A percentile compares a stretch with the other conserved stretches of the same genome.
Conservation (phyloP, 139 green algal species). For the Closterium sp. region DNA sequence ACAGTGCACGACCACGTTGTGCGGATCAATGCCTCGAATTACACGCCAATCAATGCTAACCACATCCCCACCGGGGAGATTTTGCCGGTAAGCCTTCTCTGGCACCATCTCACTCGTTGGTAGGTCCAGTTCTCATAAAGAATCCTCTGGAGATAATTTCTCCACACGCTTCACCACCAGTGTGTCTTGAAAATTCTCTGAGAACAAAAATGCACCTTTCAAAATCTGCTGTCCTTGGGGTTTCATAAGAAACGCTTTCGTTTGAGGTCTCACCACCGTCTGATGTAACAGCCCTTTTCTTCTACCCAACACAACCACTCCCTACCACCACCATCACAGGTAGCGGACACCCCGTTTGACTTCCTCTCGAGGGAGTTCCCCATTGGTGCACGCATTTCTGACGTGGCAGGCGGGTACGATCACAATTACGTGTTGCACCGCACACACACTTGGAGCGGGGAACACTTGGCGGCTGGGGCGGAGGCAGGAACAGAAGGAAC, state of each 20-base stretch:
- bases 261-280: no score
- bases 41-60: constrained; percentile 57
- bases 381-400: constrained; percentile 28
- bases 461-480: not conserved
- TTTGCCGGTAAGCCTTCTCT: constrained; percentile 32
- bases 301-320: not conserved
- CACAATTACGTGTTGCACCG: constrained; percentile 82
- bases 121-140: no score
- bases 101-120: not conserved
- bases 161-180: no score
- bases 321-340: constrained; percentile 20
- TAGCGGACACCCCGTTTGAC: constrained; percentile 53
- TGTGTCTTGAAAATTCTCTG: no score
- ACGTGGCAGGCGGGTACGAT: constrained; percentile 76
- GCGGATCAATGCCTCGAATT: constrained; percentile 43
- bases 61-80: constrained; percentile 79
- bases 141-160: no score
- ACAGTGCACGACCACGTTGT: constrained; percentile 36
- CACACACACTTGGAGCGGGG: not conserved
- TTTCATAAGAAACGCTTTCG: no score
- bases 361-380: constrained; percentile 22
- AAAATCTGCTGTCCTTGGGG: no score
- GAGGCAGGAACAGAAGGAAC: not conserved
- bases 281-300: constrained; percentile 31
- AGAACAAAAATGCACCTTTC: no score